These are phyloP conservation scores for Sarcomyxa edulis DNA, from an alignment of 768 basidiomycete species.

Conservation along the genomic window DNA sequence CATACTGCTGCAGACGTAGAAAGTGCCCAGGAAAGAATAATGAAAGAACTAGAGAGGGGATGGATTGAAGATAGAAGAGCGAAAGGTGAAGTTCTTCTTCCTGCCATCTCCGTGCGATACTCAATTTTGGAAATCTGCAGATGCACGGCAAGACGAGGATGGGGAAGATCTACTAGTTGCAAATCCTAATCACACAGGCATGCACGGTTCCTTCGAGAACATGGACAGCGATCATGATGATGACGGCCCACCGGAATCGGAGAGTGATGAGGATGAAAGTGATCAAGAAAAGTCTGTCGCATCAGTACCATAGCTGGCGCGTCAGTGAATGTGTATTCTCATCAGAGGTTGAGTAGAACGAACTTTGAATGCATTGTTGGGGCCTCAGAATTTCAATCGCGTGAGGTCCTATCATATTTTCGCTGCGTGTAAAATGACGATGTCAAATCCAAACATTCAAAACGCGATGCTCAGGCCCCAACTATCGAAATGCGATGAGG, in stretches of 20 bases:
- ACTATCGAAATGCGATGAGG: too few relatives aligned
- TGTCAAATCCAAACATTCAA: too few relatives aligned
- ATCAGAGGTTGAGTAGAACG: too few relatives aligned
- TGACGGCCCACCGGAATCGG: slow-evolving; percentile 14
- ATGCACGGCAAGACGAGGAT: slow-evolving; percentile 20
- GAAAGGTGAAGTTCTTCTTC: slow-evolving; percentile 33
- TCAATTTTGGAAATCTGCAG: neutral
- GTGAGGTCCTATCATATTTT: too few relatives aligned
- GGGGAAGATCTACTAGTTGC: slow-evolving; percentile 59
- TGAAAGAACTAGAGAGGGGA: slow-evolving; percentile 59
- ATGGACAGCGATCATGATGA: slow-evolving; percentile 10
- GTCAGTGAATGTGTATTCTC: too few relatives aligned
- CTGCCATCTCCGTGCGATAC: neutral
- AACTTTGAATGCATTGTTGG: too few relatives aligned
- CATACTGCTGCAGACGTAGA: slow-evolving; percentile 51
- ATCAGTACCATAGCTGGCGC: too few relatives aligned
- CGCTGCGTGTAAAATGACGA: too few relatives aligned
- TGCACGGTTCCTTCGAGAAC: too few relatives aligned
- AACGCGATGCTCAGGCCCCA: too few relatives aligned
- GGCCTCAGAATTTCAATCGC: too few relatives aligned
- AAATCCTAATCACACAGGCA: slow-evolving; percentile 79
- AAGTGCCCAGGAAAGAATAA: slow-evolving; percentile 60
- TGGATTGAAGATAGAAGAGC: slow-evolving; percentile 53
- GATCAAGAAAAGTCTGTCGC: too few relatives aligned
- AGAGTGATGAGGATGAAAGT: slow-evolving; percentile 15